Base-by-base conservation (phyloP, 2,329 filamentous ascomycete genomes). In the Stemphylium beticola region DNA sequence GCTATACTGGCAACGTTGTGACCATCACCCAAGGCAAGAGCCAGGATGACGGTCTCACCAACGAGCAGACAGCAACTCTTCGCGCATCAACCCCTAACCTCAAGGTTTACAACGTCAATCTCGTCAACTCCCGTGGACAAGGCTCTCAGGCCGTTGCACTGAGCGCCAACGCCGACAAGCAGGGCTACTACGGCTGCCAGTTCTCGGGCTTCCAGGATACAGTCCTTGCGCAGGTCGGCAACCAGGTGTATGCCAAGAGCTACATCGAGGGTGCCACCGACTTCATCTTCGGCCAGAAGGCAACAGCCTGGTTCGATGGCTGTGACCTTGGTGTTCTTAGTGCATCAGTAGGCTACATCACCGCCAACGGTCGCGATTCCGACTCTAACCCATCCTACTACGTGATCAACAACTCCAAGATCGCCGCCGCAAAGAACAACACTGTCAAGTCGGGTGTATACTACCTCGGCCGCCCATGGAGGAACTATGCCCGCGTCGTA, bases 51-150 rank as follows among this genome's bases (percentile, higher is more conserved):
- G 77, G 76, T 0, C 59, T 78, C 36, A 81, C 44, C 53, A 83
- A 88, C 58, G 86, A 88, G 58, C 67, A 72, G 53, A 86, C 81
- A 4, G 79, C 74, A 4, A 83, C 82, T 1, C 69, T 83, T n/a
- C 76, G 81, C 11, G 79, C 77, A 8, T 73, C 70, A 62, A 78
- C 82, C 0, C 66, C 72, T 4, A 79, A 83, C 61, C 79, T 87
- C 54, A 83, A 82, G 61, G 74, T 87, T 15, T 89, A 88, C 76
- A 88, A 88, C 60, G 77, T 89, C 68, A 85, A 86, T 67, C 74
- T 85, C 9, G 70, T 73, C 56, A 75, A 74, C 55, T 73, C 69
- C 14, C 72, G 78, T 47, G 82, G 82, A 7, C 47, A 75, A 34
- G 80, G 81, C 18, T 77, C 76, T 4, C 82, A 85, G 60, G 82